Base-by-base conservation (phyloP, 2,329 filamentous ascomycete genomes). In the Hortaea werneckii region DNA sequence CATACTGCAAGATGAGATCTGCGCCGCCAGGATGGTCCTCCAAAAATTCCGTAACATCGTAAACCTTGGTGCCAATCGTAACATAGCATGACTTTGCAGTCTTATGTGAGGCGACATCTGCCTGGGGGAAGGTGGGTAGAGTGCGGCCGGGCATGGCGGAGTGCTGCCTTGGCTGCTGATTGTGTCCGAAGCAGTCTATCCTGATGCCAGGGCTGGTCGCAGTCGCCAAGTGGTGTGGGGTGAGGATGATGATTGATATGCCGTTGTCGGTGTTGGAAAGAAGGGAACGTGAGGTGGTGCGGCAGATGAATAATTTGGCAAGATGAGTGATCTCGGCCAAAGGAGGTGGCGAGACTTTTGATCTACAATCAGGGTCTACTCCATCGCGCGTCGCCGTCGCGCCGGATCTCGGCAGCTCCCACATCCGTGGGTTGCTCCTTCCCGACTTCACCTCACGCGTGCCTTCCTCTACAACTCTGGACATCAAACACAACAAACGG, bases 31-130 rank as follows among this genome's bases (percentile, higher is more conserved):
- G 92, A 64, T 98, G 92, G 55, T 88, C 82, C 43, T 88, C 80
- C 50, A 95, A 67, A 61, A 98, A 98, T 46, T 86, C 80, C 48
- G 92, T 95, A 53, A 98, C 77, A 72, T 98, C 90, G 75, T 88
- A 98, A 57, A 98, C 90, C 57, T 90, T 94, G 48, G 78, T 77
- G 51, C 87, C 89, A 45, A 95, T 75, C 3, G 86, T 92, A 57
- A 98, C 89, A 73, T 89, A 98, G 73, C 90, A 96, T 41, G 87
- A 94, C 62, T 87, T 79, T 42, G 72, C 71, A 40, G 79, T 82
- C 65, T 85, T 90, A 67, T 94, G 88, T 56, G 80, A 73, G 65
- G 83, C 80, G 61, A 98, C 81, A 64, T 98, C 86, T 55, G 83
- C 78, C 56, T 76, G 76, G 42, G 86, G 83, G 61, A 96, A 83